phyloP scores from a whole-genome alignment of 352 stramenopile species.

The Blastocystis sp. region DNA sequence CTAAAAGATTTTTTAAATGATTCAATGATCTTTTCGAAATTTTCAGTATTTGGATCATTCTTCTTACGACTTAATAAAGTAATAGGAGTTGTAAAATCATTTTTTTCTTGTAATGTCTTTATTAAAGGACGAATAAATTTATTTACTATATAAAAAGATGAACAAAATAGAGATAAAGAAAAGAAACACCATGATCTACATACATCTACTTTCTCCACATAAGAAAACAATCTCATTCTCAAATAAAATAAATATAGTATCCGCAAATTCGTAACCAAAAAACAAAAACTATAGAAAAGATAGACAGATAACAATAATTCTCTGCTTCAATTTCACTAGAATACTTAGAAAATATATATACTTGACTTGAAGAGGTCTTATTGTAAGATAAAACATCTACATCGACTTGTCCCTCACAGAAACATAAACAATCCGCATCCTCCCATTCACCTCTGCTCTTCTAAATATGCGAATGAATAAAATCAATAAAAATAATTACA shows the following conservation, averaged over 20 bases:
- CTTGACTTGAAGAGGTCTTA: slow-evolving; percentile 35
- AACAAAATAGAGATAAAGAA: neutral
- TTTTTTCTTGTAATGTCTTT: slow-evolving; percentile 17
- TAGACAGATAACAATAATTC: neutral
- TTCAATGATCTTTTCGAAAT: slow-evolving; percentile 8
- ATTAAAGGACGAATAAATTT: slow-evolving; percentile 32
- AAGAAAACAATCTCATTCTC: slow-evolving; percentile 58
- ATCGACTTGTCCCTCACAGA: slow-evolving; percentile 32
- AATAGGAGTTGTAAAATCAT: slow-evolving; percentile 8
- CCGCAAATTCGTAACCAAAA: slow-evolving; percentile 67
- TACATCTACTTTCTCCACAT: slow-evolving; percentile 64
- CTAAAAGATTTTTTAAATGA: too few relatives aligned
- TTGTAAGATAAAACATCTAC: slow-evolving; percentile 28
- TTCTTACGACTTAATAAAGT: slow-evolving; percentile 37
- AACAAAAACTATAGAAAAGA: slow-evolving; percentile 66
- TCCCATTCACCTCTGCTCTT: too few relatives aligned
- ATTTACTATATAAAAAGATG: neutral
- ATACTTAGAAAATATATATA: too few relatives aligned
- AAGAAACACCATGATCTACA: too few relatives aligned
- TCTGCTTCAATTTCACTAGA: too few relatives aligned
- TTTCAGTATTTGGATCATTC: slow-evolving; percentile 31
- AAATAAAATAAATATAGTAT: slow-evolving; percentile 70
- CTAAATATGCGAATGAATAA: too few relatives aligned
- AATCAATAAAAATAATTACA: too few relatives aligned
- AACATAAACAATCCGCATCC: too few relatives aligned